phyloP scores from a whole-genome alignment of 2,329 filamentous ascomycete species.

The Teratosphaeriaceae sp. region DNA sequence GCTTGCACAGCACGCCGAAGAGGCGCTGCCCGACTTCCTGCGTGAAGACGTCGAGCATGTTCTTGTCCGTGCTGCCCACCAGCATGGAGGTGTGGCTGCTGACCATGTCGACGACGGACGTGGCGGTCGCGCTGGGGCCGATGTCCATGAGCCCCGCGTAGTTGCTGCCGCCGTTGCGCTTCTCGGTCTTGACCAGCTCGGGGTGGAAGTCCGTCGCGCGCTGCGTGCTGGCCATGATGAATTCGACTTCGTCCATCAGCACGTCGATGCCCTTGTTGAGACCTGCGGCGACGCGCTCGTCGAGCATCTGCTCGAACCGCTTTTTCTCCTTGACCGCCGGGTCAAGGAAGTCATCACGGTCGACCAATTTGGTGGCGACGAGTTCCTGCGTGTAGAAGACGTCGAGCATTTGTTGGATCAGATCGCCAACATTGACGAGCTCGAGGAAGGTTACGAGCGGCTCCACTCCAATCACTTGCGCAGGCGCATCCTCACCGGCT shows the following conservation, averaged over 20 bases:
- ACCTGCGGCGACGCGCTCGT: slow-evolving; percentile 91
- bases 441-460: slow-evolving; percentile 94
- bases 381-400: slow-evolving; percentile 98
- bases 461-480: slow-evolving; percentile 55
- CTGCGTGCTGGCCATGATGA: slow-evolving; percentile 84
- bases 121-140: slow-evolving; percentile 72
- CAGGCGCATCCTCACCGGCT: slow-evolving; percentile 7
- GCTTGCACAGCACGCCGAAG: slow-evolving; percentile 90
- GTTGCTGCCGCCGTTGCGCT: slow-evolving; percentile 24
- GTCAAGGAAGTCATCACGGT: slow-evolving; percentile 91
- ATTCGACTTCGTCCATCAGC: slow-evolving; percentile 97
- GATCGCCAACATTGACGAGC: slow-evolving; percentile 92
- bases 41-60: slow-evolving; percentile 97
- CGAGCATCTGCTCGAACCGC: slow-evolving; percentile 96
- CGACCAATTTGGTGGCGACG: slow-evolving; percentile 70
- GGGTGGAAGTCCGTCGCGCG: slow-evolving; percentile 87
- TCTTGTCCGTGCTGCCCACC: slow-evolving; percentile 91
- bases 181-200: slow-evolving; percentile 27
- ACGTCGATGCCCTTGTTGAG: slow-evolving; percentile 98
- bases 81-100: slow-evolving; percentile 88
- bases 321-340: slow-evolving; percentile 93
- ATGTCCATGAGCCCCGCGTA: slow-evolving; percentile 43
- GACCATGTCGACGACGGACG: slow-evolving; percentile 75
- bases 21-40: slow-evolving; percentile 91
- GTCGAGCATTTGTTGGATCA: slow-evolving; percentile 98